phyloP scores from a whole-genome alignment of 2,329 filamentous ascomycete species.

The Diaporthe batatas region DNA sequence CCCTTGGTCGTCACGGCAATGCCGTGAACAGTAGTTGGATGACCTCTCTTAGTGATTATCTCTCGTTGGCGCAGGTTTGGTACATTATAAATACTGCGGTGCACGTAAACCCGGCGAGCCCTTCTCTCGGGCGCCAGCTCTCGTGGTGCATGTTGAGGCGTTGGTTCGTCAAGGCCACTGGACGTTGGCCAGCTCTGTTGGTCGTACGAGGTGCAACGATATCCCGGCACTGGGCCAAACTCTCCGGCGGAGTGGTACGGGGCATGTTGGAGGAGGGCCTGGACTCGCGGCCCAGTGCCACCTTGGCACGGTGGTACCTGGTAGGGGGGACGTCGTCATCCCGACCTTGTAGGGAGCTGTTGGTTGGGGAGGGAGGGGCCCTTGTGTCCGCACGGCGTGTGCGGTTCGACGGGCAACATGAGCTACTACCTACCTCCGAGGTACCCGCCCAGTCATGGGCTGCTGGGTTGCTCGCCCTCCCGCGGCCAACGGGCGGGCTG shows the following conservation, averaged over 20 bases:
- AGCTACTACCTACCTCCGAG: background rate
- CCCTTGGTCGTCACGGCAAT: background rate
- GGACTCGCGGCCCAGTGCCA: background rate
- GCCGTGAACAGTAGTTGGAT: too few species aligned
- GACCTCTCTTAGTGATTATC: background rate
- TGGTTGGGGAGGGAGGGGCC: too few species aligned
- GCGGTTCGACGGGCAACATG: background rate
- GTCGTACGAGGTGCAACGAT: constrained; percentile 19
- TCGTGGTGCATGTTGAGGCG: background rate
- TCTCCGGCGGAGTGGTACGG: constrained; percentile 33
- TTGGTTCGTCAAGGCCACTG: background rate
- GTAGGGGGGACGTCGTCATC: background rate
- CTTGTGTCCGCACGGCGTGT: background rate
- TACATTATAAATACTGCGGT: background rate
- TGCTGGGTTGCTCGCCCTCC: background rate
- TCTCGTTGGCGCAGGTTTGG: background rate
- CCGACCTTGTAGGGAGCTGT: background rate
- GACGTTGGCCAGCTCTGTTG: background rate
- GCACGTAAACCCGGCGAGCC: background rate
- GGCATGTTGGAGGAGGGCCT: background rate
- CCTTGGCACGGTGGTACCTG: constrained; percentile 2
- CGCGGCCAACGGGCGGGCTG: background rate
- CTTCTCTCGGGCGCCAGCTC: background rate
- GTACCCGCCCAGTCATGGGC: background rate
- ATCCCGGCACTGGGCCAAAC: constrained; percentile 24